Conservation (phyloP, 306 rosid genomes). For the Fragaria iinumae region DNA sequence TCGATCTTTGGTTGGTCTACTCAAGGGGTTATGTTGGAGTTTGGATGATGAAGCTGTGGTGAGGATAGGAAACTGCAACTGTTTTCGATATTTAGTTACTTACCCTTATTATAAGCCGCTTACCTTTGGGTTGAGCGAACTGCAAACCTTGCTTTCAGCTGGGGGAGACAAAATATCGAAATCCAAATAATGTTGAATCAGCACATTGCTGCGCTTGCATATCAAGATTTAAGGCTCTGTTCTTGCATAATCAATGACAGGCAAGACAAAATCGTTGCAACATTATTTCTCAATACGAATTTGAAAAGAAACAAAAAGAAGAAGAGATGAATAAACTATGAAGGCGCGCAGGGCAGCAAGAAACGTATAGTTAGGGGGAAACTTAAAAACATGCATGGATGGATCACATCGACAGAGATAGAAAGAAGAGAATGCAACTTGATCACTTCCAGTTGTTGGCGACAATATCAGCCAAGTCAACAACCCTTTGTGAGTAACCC, state of each 20-base stretch:
- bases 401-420: neutral
- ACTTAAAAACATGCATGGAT: conserved; percentile 1
- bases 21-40: neutral
- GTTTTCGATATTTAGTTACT: neutral
- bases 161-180: neutral
- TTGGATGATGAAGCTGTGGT: neutral
- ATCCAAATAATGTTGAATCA: neutral
- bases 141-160: neutral
- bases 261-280: conserved; percentile 44
- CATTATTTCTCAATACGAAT: conserved; percentile 46
- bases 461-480: conserved; percentile 96
- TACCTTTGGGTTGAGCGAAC: neutral
- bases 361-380: neutral
- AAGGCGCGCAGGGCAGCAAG: neutral
- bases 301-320: conserved; percentile 27
- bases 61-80: neutral
- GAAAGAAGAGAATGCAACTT: neutral
- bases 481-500: conserved; percentile 99
- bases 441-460: conserved; percentile 86
- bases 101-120: neutral
- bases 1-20: neutral
- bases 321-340: conserved; percentile 14
- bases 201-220: neutral
- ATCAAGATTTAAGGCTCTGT: conserved; percentile 21
- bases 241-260: conserved; percentile 36